Evolutionary conservation across 441 rosid genomes (phyloP).

Genomic region (Eutrema salsugineum): DNA sequence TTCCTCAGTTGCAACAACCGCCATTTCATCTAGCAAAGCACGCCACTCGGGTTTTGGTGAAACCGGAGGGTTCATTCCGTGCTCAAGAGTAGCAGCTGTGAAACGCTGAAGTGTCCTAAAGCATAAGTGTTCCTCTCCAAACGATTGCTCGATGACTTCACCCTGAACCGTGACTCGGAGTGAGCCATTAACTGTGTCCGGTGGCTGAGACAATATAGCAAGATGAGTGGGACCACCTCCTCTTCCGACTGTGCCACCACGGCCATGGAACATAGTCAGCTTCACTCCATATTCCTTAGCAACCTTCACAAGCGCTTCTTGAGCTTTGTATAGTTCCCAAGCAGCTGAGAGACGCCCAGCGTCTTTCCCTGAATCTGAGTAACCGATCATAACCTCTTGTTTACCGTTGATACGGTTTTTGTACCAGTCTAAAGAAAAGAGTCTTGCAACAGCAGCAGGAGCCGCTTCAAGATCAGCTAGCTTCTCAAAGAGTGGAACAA

Average conservation of each 20-base stretch:
- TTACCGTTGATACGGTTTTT: slow-evolving; percentile 73
- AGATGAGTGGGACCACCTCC: slow-evolving; percentile 98
- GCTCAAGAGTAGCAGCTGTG: slow-evolving; percentile 92
- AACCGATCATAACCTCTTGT: slow-evolving; percentile 96
- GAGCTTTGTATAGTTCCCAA: slow-evolving; percentile 90
- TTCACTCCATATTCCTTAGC: slow-evolving; percentile 79
- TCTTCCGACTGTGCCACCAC: slow-evolving; percentile 97
- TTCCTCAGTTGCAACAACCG: slow-evolving; percentile 72
- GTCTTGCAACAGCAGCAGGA: slow-evolving; percentile 83
- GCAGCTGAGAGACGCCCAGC: slow-evolving; percentile 92
- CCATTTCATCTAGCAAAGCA: slow-evolving; percentile 78
- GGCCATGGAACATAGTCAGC: slow-evolving; percentile 95
- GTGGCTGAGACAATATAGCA: slow-evolving; percentile 95
- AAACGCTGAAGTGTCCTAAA: slow-evolving; percentile 88
- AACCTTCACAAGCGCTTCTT: slow-evolving; percentile 83
- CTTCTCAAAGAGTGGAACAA: slow-evolving; percentile 88
- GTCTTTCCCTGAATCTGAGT: slow-evolving; percentile 93
- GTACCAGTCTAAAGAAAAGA: slow-evolving; percentile 87
- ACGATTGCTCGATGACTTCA: slow-evolving; percentile 87
- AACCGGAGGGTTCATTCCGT: slow-evolving; percentile 80
- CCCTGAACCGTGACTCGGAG: slow-evolving; percentile 88
- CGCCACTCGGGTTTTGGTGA: slow-evolving; percentile 96
- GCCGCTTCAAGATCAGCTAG: slow-evolving; percentile 91
- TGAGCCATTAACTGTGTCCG: slow-evolving; percentile 85
- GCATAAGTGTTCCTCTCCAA: slow-evolving; percentile 87